Conservation (phyloP, 129 eudicot genomes). For the Logfia minima region DNA sequence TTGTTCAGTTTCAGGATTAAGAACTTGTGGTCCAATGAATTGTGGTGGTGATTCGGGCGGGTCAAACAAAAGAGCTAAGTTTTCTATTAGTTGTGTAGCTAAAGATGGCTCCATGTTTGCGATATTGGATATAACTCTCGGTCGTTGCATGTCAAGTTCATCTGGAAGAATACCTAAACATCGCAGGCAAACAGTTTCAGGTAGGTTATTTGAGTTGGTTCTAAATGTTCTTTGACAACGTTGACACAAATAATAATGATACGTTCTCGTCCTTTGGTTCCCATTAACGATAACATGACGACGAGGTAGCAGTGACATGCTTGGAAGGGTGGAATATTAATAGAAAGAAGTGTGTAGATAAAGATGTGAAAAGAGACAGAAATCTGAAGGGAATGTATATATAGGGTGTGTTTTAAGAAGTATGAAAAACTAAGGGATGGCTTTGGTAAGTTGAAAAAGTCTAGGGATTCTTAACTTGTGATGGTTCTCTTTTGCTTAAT, state of each 20-base stretch:
- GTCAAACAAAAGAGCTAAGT: constrained; percentile 52
- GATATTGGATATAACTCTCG: constrained; percentile 35
- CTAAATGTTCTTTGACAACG: constrained; percentile 66
- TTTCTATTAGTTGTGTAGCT: constrained; percentile 41
- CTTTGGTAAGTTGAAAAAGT: constrained; percentile 30
- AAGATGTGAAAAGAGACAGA: constrained; percentile 28
- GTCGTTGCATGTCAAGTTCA: constrained; percentile 63
- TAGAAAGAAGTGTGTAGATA: constrained; percentile 21
- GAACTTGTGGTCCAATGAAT: constrained; percentile 24
- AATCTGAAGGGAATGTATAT: constrained; percentile 20
- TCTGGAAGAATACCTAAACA: constrained; percentile 50
- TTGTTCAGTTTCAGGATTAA: constrained; percentile 27
- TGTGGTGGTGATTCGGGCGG: constrained; percentile 36
- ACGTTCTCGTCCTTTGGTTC: constrained; percentile 58
- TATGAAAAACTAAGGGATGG: constrained; percentile 28
- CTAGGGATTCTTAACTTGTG: constrained; percentile 36
- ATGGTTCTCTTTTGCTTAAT: constrained; percentile 26
- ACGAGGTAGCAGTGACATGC: constrained; percentile 59
- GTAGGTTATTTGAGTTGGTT: constrained; percentile 48
- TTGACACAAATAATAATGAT: constrained; percentile 80
- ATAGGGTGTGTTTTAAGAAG: constrained; percentile 23
- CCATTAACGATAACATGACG: constrained; percentile 61
- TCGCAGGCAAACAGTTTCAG: constrained; percentile 56
- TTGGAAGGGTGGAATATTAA: constrained; percentile 3
- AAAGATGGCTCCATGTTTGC: constrained; percentile 45